These are phyloP conservation scores for Beauveria asiatica DNA, from an alignment of 2,329 filamentous ascomycete genomes.

Conservation along the genomic window DNA sequence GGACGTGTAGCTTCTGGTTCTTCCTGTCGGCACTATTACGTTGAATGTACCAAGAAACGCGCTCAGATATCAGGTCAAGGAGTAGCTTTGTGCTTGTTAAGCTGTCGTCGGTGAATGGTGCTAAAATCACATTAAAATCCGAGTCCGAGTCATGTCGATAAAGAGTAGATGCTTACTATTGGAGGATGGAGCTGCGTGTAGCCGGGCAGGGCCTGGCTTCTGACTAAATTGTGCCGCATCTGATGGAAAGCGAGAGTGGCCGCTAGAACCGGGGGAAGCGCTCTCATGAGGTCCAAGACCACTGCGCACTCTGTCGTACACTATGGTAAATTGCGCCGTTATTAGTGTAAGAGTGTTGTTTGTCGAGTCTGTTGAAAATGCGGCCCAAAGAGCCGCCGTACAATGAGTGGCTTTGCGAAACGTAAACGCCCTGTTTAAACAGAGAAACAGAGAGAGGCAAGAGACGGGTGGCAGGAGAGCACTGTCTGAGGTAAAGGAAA, in stretches of 20 bases:
- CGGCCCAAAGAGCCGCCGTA: background rate
- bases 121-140: background rate
- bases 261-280: background rate
- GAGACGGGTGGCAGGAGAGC: background rate
- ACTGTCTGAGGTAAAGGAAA: too few relatives aligned
- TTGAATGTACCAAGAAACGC: background rate
- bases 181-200: background rate
- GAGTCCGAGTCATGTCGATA: background rate
- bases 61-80: background rate
- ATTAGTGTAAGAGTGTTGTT: background rate
- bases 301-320: background rate
- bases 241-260: background rate
- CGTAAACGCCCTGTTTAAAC: background rate
- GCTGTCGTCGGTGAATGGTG: background rate
- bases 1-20: background rate
- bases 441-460: background rate
- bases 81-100: background rate
- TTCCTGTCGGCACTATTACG: constrained; percentile 1
- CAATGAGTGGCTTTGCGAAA: background rate
- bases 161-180: background rate
- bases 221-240: background rate
- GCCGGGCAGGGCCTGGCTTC: background rate
- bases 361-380: background rate
- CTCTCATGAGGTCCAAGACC: background rate
- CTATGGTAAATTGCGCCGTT: background rate